Evolutionary conservation across 2,329 filamentous ascomycete species (phyloP), one percentile per base, ranked within the genome.

Genomic region (Cytospora piceicola): DNA sequence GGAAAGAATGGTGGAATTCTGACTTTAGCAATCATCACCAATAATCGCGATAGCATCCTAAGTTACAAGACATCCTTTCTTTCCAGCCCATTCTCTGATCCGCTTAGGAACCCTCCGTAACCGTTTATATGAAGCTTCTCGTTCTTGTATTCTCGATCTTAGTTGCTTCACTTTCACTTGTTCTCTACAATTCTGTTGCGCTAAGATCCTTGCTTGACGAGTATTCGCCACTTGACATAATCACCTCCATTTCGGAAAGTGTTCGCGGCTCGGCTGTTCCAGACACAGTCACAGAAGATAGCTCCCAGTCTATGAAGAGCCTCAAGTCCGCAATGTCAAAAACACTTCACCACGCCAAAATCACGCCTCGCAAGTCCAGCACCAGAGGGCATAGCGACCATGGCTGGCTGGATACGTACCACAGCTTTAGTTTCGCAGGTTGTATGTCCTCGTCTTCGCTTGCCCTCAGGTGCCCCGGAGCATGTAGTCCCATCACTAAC

Each of bases 391-490:
- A 94, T 76, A 85, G 87, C 42, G 87, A 96, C 75, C 91, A 96
- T 76, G 92, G 90, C 76, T 96, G 93, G 93, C 85, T 96, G 11
- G 90, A 94, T 79, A 90, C 89, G 9, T 95, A 91, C 79, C 92
- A 96, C 81, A 92, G 89, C 69, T 96, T 96, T 82, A 90, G 86
- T 72, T 96, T 96, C 77, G 91, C 91, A 52, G 82, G 84, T 73
- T 87, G 83, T 67, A 60, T n/a, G 66, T 29, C 3, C 27, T 29
- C 27, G 27, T 5, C 27, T 29, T 29, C 27, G 3, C 27, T 5
- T 29, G 27, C 27, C 27, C 27, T 29, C 27, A 29, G 27, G 27
- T 29, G 27, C 27, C 27, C 5, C 27, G 27, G 27, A 29, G 5
- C 27, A 29, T 5, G 27, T 29, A 29, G 27, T 29, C 27, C 27